These are phyloP conservation scores for Fennellomyces sp. DNA, from an alignment of 371 early-diverging fungal species.

Conservation along the genomic window DNA sequence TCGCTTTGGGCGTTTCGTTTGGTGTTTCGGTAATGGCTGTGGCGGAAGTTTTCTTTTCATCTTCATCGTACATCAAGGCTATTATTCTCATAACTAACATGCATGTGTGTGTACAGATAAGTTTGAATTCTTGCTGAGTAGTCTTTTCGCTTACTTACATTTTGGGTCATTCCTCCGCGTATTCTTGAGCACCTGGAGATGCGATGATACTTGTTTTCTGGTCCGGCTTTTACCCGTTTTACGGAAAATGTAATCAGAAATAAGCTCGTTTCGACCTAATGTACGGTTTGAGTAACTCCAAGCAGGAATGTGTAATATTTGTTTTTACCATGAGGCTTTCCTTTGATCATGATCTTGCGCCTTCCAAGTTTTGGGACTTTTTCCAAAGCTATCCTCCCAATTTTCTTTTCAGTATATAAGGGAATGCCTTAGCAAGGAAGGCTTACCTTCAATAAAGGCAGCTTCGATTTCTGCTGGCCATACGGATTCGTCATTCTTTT, in stretches of 20 bases:
- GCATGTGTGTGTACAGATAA: no score
- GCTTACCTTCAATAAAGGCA: constrained; percentile 68
- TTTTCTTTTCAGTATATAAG: no score
- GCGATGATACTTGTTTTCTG: constrained; percentile 81
- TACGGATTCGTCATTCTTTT: constrained; percentile 41
- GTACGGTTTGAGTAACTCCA: background rate
- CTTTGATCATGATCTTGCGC: constrained; percentile 60
- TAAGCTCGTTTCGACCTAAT: constrained; percentile 73
- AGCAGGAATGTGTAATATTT: background rate
- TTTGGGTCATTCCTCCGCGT: constrained; percentile 67
- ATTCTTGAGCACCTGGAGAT: constrained; percentile 80
- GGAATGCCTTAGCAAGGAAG: background rate
- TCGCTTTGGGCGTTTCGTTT: background rate
- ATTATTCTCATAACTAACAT: constrained; percentile 53
- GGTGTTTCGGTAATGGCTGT: constrained; percentile 6
- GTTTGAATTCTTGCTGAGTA: background rate
- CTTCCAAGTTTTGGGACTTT: constrained; percentile 61
- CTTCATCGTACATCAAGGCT: constrained; percentile 39
- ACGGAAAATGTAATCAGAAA: constrained; percentile 74
- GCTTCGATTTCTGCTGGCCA: constrained; percentile 74
- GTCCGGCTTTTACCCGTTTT: constrained; percentile 68
- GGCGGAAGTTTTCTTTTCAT: constrained; percentile 17
- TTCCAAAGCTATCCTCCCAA: constrained; percentile 49
- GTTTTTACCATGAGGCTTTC: constrained; percentile 63
- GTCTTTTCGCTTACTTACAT: constrained; percentile 39